A percentile compares a stretch with the other conserved stretches of the same genome.
These are phyloP conservation scores for Polytrichum commune DNA, from an alignment of 225 moss, liverwort and hornwort species.

Conservation along the genomic window DNA sequence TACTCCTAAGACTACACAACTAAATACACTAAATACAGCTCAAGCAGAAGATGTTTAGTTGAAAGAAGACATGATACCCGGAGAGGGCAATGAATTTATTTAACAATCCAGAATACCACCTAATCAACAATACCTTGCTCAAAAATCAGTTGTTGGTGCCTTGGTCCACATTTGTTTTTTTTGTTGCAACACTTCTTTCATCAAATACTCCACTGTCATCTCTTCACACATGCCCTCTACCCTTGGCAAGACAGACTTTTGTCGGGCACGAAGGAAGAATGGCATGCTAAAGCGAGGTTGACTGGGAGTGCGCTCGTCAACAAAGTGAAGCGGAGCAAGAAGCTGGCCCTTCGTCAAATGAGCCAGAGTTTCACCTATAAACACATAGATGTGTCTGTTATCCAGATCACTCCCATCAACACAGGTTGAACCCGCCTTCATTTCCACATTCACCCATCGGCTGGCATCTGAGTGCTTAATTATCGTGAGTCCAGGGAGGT, in stretches of 20 bases:
- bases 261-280: constrained; percentile 51
- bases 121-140: background rate
- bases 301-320: constrained; percentile 45
- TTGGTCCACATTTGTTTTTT: constrained; percentile 41
- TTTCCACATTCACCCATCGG: constrained; percentile 53
- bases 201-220: constrained; percentile 48
- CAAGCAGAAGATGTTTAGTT: too few species aligned
- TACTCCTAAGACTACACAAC: too few species aligned
- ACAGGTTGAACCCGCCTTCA: constrained; percentile 31
- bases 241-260: constrained; percentile 32
- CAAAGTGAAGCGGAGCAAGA: constrained; percentile 47
- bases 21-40: too few species aligned
- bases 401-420: constrained; percentile 32
- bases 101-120: too few species aligned
- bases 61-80: too few species aligned
- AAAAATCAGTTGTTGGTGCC: constrained; percentile 35
- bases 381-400: constrained; percentile 34
- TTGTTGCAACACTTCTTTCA: constrained; percentile 24
- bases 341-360: constrained; percentile 38
- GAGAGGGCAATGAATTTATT: too few species aligned
- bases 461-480: constrained; percentile 43
- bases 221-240: constrained; percentile 31
- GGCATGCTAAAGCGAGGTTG: constrained; percentile 58
- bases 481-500: constrained; percentile 40
- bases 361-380: constrained; percentile 51